These are phyloP conservation scores for Orbilia javanica DNA, from an alignment of 2,329 filamentous ascomycete species.

Conservation along the genomic window DNA sequence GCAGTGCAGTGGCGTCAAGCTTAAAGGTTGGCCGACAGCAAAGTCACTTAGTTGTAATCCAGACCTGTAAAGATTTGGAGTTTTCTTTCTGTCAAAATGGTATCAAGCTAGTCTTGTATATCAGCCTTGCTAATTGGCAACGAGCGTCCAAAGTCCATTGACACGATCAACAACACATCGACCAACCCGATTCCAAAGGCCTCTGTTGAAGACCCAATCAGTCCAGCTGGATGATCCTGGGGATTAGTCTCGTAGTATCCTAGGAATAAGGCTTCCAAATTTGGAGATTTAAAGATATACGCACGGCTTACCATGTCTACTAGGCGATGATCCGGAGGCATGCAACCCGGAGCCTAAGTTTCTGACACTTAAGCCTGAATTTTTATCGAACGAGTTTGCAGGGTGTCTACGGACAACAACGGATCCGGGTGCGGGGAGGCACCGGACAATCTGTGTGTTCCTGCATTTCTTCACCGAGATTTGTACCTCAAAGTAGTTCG, in stretches of 20 bases:
- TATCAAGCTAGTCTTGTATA: neutral
- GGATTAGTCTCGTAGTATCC: no score
- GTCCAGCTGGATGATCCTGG: no score
- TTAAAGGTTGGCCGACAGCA: no score
- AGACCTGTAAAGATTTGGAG: no score
- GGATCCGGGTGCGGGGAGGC: slow-evolving; percentile 23
- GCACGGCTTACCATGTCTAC: neutral
- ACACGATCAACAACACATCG: neutral
- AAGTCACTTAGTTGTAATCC: no score
- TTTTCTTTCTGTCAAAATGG: no score
- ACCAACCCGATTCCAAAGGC: neutral
- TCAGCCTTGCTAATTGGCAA: neutral
- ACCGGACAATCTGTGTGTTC: slow-evolving; percentile 21
- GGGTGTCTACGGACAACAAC: slow-evolving; percentile 14
- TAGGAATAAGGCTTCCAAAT: neutral
- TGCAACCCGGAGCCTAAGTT: slow-evolving; percentile 48
- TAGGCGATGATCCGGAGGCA: slow-evolving; percentile 28
- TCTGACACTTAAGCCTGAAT: slow-evolving; percentile 46
- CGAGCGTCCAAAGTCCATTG: neutral
- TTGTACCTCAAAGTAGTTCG: neutral
- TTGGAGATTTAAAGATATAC: neutral
- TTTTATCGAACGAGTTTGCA: slow-evolving; percentile 2
- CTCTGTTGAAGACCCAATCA: no score
- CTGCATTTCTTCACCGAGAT: slow-evolving; percentile 14
- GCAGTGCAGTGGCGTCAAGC: no score